Evolutionary conservation across 306 rosid species (phyloP), one percentile per base, ranked within the genome.

Genomic region (Prunus mume): DNA sequence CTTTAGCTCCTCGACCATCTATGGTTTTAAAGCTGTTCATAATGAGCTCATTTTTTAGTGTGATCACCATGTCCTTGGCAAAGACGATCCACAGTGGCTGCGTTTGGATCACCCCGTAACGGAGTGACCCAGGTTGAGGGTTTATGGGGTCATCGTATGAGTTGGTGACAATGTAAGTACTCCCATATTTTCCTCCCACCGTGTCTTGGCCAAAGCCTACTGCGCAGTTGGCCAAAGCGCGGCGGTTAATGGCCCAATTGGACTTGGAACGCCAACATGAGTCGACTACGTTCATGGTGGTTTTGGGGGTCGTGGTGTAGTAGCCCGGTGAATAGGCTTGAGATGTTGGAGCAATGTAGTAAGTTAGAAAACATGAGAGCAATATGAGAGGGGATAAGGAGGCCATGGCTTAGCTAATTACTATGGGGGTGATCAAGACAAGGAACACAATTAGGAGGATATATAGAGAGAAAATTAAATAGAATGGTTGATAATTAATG

Each of bases 1-100:
- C 96, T 0, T 83, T 86, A 7, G 83, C 96, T 1, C 97, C 97
- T 81, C 98, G 84, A 2, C 97, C 98, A 75, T 94, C 98, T 34
- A 94, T 90, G 64, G 93, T 94, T 81, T 94, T 94, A 79, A 82
- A 85, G 65, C 91, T 92, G 66, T 81, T 92, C 72, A 94, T 41
- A 24, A 94, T 86, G 9, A 94, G 91, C 95, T 92, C 98, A 0
- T 88, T 92, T 78, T 90, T 77, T 0, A 94, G 86, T 13, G 14
- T 84, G 45, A 94, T 84, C 0, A 81, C 82, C 98, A 94, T 92
- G 83, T 87, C 83, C 12, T 57, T 74, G 15, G 77, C 79, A n/a
- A 94, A 94, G 25, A 73, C 70, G 15, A 94, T 87, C 96, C 98
- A 94, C 6, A 94, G 80, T 2, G 97, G 98, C 30, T 77, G 43